These are phyloP conservation scores for Hebeloma cylindrosporum DNA, from an alignment of 768 basidiomycete species.

Conservation along the genomic window DNA sequence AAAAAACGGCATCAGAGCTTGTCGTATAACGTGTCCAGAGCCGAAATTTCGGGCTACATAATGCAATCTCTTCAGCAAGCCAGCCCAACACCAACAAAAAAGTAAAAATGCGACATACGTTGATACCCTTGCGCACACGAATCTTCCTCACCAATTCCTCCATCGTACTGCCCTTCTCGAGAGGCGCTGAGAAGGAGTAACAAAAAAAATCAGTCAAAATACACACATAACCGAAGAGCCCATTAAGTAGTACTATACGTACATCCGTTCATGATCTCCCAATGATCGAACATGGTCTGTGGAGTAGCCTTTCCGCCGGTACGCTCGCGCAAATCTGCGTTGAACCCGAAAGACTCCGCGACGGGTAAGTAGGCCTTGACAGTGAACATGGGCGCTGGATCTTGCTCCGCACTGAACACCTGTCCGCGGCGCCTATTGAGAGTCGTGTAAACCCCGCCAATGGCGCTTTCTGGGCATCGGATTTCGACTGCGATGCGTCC, in stretches of 20 bases:
- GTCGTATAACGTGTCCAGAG: conserved; percentile 91
- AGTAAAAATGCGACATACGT: conserved; percentile 59
- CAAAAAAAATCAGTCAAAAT: conserved; percentile 9
- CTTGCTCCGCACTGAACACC: conserved; percentile 97
- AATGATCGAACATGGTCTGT: conserved; percentile 91
- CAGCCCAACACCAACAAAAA: background rate
- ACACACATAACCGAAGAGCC: no score
- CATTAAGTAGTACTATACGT: conserved; percentile 30
- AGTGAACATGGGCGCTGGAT: conserved; percentile 97
- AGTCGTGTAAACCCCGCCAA: conserved; percentile 94
- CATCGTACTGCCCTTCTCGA: conserved; percentile 90
- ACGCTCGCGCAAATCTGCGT: conserved; percentile 87
- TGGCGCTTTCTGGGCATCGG: conserved; percentile 95
- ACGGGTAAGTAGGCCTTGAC: conserved; percentile 97
- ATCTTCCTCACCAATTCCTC: conserved; percentile 81
- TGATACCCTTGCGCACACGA: conserved; percentile 93
- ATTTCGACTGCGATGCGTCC: conserved; percentile 73
- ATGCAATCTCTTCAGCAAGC: background rate
- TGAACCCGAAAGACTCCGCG: conserved; percentile 95
- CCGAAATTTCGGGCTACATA: conserved; percentile 77
- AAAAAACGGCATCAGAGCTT: conserved; percentile 59
- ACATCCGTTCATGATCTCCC: conserved; percentile 85
- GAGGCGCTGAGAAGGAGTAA: conserved; percentile 60
- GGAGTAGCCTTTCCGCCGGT: conserved; percentile 99
- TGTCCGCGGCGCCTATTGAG: conserved; percentile 98